phyloP scores from a whole-genome alignment of 1,139 yeast species.

The Debaryomyces subglobosus region DNA sequence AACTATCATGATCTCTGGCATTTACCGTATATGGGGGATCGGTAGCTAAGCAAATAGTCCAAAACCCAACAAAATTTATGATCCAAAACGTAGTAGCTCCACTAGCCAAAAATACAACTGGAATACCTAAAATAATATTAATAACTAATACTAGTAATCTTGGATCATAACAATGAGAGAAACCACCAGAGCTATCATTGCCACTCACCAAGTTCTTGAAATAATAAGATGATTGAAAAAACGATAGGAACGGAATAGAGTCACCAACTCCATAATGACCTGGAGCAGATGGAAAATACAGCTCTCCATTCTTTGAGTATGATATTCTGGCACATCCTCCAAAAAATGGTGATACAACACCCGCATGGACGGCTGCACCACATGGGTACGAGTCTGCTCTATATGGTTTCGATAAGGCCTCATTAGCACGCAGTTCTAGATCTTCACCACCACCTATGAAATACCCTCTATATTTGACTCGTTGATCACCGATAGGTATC shows the following conservation, averaged over 20 bases:
- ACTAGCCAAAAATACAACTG: slow-evolving; percentile 58
- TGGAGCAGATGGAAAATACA: slow-evolving; percentile 44
- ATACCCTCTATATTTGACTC: slow-evolving; percentile 71
- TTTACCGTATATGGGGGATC: slow-evolving; percentile 78
- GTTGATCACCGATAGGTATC: slow-evolving; percentile 71
- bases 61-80: slow-evolving; percentile 68
- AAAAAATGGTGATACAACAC: slow-evolving; percentile 64
- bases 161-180: slow-evolving; percentile 66
- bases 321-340: slow-evolving; percentile 84
- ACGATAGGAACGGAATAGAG: slow-evolving; percentile 67
- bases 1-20: slow-evolving; percentile 54
- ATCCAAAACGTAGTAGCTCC: slow-evolving; percentile 68
- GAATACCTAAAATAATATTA: slow-evolving; percentile 62
- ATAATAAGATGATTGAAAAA: slow-evolving; percentile 73
- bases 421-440: slow-evolving; percentile 16
- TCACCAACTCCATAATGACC: slow-evolving; percentile 55
- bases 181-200: slow-evolving; percentile 21
- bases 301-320: slow-evolving; percentile 56
- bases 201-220: slow-evolving; percentile 42
- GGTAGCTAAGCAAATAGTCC: slow-evolving; percentile 79
- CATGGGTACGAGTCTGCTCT: slow-evolving; percentile 90
- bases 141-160: slow-evolving; percentile 57
- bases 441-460: slow-evolving; percentile 73
- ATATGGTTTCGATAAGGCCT: slow-evolving; percentile 57
- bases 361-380: slow-evolving; percentile 89